Evolutionary conservation across 202 grass and related monocot genomes (phyloP).

Genomic region (Setaria italica): DNA sequence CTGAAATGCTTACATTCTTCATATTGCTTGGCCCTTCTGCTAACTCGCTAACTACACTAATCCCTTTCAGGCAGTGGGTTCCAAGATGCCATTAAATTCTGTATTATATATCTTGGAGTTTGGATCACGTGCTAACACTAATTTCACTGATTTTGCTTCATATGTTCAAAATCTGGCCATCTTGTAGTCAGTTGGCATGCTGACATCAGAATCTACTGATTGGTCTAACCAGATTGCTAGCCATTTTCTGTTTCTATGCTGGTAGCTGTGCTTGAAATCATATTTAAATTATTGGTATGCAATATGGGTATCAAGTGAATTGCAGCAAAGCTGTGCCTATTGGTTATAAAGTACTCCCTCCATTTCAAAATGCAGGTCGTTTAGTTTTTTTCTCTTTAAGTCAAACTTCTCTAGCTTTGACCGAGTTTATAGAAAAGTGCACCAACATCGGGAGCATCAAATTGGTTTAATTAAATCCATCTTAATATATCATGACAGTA

Average conservation of each 20-base stretch:
- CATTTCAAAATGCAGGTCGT: neutral
- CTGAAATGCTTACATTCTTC: constrained; percentile 35
- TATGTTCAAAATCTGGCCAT: constrained; percentile 21
- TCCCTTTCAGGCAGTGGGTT: constrained; percentile 55
- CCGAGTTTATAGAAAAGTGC: neutral
- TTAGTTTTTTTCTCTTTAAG: neutral
- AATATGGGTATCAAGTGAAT: neutral
- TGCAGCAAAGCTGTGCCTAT: neutral
- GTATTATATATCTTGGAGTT: constrained; percentile 46
- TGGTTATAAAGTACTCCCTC: neutral
- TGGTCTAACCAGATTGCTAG: constrained; percentile 35
- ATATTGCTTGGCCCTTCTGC: constrained; percentile 43
- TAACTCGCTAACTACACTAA: constrained; percentile 53
- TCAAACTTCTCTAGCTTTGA: neutral
- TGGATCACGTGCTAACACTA: constrained; percentile 53
- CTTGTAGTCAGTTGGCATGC: constrained; percentile 46
- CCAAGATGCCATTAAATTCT: constrained; percentile 43
- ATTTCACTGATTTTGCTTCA: constrained; percentile 43
- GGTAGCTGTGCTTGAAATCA: constrained; percentile 13
- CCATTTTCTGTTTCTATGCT: constrained; percentile 31
- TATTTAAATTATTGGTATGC: constrained; percentile 16
- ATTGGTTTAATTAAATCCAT: neutral
- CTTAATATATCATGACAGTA: neutral
- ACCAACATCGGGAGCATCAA: neutral
- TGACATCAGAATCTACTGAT: constrained; percentile 52